phyloP scores from a whole-genome alignment of 2,329 filamentous ascomycete species.

The Nemania serpens region DNA sequence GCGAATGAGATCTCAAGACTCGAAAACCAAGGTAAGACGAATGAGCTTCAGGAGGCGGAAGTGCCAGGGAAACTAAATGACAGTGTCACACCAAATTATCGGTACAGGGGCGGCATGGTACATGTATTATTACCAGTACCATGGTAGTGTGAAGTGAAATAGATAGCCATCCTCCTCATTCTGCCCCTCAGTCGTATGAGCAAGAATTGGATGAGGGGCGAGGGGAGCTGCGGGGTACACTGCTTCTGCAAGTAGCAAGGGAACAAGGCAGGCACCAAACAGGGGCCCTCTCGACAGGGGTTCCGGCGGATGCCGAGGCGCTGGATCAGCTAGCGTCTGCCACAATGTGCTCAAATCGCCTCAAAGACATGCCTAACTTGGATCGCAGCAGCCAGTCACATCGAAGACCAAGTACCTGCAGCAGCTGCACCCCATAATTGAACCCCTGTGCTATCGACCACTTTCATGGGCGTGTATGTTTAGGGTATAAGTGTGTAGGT shows the following conservation, averaged over 20 bases:
- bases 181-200: neutral
- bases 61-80: neutral
- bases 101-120: neutral
- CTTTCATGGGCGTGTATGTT: too few relatives aligned
- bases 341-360: slow-evolving; percentile 56
- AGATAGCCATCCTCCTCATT: neutral
- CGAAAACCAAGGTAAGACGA: neutral
- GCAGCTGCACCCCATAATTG: neutral
- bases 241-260: too few relatives aligned
- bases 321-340: slow-evolving; percentile 11
- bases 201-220: slow-evolving; percentile 8
- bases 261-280: too few relatives aligned
- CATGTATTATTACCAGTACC: neutral
- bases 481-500: too few relatives aligned
- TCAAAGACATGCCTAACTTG: slow-evolving; percentile 38
- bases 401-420: neutral
- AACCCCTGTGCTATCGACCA: neutral
- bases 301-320: slow-evolving; percentile 6
- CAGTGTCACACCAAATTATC: neutral
- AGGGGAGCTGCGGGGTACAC: slow-evolving; percentile 4
- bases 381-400: slow-evolving; percentile 24
- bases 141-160: neutral
- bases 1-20: neutral
- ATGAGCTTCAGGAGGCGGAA: neutral
- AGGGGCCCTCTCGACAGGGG: neutral